Evolutionary conservation across 441 rosid genomes (phyloP), one percentile per base, ranked within the genome.

Genomic region (Gossypium aridum): DNA sequence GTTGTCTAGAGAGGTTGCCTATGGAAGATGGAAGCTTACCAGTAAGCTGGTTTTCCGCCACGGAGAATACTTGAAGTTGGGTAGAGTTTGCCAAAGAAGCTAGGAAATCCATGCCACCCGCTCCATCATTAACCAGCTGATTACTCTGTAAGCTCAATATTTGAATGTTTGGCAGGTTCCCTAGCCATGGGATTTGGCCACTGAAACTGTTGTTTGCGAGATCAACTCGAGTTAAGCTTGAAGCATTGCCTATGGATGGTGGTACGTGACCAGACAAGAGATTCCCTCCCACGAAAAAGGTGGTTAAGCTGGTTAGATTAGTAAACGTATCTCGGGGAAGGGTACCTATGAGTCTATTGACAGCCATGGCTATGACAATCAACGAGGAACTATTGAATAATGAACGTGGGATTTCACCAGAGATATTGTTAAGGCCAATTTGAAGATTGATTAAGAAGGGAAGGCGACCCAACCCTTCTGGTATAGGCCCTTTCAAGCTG

Each of bases 331-430:
- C 56, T n/a, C 6, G 37, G 1, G 57, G 67, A n/a, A 72, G 34
- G 8, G 39, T 60, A 20, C 75, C 75, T 1, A 39, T 72, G 23
- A 72, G 66, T 59, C 55, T 61, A 14, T 72, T 72, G 25, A 2
- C 34, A 37, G 45, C 75, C 54, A 60, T 16, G 22, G 75, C 39
- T 22, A 72, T 22, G 22, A 22, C 37, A 59, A 61, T 57, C 56
- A 72, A 57, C 1, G 75, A 72, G 9, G 75, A 56, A 7, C 31
- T 72, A 59, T 59, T 72, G 56, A 57, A 72, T n/a, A 72, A 39
- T 39, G 55, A 72, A 4, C 25, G 57, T 54, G 75, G 75, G 43
- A 72, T 72, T 39, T 72, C 43, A 60, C 67, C 67, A 0, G 75
- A 72, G n/a, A 72, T 43, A 9, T 19, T 37, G 13, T 72, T 72